Evolutionary conservation across 2,329 filamentous ascomycete genomes (phyloP), one percentile per base, ranked within the genome.

Genomic region (Trichoderma breve): DNA sequence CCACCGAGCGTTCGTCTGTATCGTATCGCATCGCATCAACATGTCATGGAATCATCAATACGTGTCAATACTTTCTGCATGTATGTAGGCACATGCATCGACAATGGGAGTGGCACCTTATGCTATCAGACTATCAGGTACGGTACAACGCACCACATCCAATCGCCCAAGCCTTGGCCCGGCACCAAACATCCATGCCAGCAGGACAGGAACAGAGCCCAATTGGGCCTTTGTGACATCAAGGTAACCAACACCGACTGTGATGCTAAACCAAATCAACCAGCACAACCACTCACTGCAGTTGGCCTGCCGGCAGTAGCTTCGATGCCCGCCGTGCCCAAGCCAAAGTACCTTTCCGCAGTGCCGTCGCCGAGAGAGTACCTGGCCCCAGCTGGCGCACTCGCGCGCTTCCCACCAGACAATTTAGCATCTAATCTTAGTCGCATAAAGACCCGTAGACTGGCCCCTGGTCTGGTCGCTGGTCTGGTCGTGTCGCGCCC

Each of bases 381-480:
- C 66, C 36, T 62, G 15, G 11, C 32, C 66, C 57, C 36, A 32
- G 55, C 66, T 53, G 66, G 66, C 66, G 57, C 66, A 57, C 64
- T 62, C 58, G 58, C 58, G 58, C 58, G 58, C 58, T 62, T 62
- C 58, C 58, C 64, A 67, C 55, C 55, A 58, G 26, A 60, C 66
- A 62, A 34, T 53, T 70, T 70, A 70, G 66, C 68, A 71, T 64
- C 68, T 43, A 71, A 71, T 71, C 68, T 71, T 63, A 71, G 68
- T 64, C 68, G 68, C 68, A 71, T 71, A 71, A 64, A 71, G 68
- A 71, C 68, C 68, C 60, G 68, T 63, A 34, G 12, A 39, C 65
- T 60, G 66, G 57, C 66, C 66, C 66, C 66, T 70, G 66, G 66
- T 47, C 47, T 47, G 68, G 68, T 64, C 60, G 32, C 66, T 70